Conservation (phyloP, 306 rosid species). For the Canavalia gladiata region DNA sequence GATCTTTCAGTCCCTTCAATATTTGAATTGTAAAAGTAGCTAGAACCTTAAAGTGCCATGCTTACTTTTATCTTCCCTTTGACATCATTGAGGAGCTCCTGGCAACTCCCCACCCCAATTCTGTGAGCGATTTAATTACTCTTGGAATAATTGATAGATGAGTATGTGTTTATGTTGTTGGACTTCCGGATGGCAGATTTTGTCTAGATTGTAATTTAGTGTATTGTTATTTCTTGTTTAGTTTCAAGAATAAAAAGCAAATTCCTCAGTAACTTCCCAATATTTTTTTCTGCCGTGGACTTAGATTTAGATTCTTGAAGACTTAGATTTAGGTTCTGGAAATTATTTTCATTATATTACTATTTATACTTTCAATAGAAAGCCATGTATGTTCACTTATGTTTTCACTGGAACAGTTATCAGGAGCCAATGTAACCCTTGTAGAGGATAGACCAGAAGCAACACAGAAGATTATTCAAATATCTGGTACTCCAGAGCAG, state of each 20-base stretch:
- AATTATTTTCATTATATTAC: neutral
- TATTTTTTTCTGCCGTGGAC: neutral
- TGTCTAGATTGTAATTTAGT: neutral
- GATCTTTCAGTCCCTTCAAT: conserved; percentile 32
- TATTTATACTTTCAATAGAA: conserved; percentile 18
- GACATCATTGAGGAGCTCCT: neutral
- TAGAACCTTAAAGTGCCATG: conserved; percentile 10
- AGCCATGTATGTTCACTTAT: conserved; percentile 30
- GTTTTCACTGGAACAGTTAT: conserved; percentile 67
- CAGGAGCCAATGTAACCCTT: conserved; percentile 92
- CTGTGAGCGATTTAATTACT: conserved; percentile 21
- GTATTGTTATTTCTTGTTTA: conserved; percentile 31
- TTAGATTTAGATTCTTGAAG: neutral
- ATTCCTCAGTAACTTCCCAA: conserved; percentile 4
- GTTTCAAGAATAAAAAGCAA: conserved; percentile 27
- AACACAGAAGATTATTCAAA: conserved; percentile 81
- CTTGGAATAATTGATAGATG: conserved; percentile 9
- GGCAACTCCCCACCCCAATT: neutral
- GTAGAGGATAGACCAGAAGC: conserved; percentile 87
- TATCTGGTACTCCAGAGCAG: conserved; percentile 96
- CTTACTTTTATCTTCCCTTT: neutral
- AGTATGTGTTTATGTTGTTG: conserved; percentile 7
- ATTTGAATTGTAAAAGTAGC: conserved; percentile 32
- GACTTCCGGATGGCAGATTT: neutral
- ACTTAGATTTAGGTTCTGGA: conserved; percentile 20